These are phyloP conservation scores for Avena atlantica DNA, from an alignment of 176 grass and related monocot species.

Conservation along the genomic window DNA sequence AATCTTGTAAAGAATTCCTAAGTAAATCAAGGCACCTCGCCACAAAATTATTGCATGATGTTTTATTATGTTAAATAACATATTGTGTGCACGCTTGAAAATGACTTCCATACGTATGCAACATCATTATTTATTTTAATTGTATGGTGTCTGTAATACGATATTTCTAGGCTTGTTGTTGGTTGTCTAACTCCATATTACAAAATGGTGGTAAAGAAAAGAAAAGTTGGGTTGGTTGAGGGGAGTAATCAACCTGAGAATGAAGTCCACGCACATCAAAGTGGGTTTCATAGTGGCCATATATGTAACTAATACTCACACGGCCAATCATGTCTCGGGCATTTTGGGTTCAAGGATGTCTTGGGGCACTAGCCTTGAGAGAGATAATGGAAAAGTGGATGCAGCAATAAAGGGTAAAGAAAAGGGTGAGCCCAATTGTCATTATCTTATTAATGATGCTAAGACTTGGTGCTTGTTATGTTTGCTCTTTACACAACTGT, in stretches of 20 bases:
- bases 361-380: slow-evolving; percentile 1
- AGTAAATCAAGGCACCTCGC: neutral
- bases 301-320: slow-evolving; percentile 49
- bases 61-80: neutral
- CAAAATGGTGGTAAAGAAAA: slow-evolving; percentile 42
- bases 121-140: slow-evolving; percentile 29
- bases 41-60: neutral
- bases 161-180: slow-evolving; percentile 33
- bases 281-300: slow-evolving; percentile 39
- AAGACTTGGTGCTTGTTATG: slow-evolving; percentile 5
- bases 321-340: slow-evolving; percentile 25
- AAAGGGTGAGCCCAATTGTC: neutral
- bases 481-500: neutral
- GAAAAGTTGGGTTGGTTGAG: slow-evolving; percentile 27
- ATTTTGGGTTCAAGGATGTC: slow-evolving; percentile 32
- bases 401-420: neutral
- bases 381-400: slow-evolving; percentile 41
- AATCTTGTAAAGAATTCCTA: neutral
- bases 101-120: slow-evolving; percentile 22
- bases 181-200: slow-evolving; percentile 44
- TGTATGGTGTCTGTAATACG: slow-evolving; percentile 32
- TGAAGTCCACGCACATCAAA: slow-evolving; percentile 51
- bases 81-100: neutral
- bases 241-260: slow-evolving; percentile 40
- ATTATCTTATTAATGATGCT: slow-evolving; percentile 49